These are phyloP conservation scores for Vanilla planifolia DNA, from an alignment of 106 monocot genomes.

Conservation along the genomic window DNA sequence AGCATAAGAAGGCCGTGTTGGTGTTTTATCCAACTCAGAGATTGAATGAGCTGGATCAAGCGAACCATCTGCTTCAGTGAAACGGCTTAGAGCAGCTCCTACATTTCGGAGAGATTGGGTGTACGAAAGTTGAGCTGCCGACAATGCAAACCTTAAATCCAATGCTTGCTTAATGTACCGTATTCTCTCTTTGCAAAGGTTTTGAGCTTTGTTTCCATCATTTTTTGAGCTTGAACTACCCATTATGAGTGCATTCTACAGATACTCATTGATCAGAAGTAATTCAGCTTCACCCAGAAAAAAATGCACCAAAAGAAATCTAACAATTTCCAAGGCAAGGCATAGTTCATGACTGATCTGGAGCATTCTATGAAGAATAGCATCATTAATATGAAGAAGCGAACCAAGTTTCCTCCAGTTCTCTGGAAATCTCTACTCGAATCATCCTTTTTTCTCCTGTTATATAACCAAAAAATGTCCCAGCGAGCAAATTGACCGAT, in stretches of 20 bases:
- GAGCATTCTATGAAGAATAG: not conserved
- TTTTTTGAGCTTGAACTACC: slow-evolving; percentile 53
- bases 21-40: slow-evolving; percentile 47
- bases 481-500: too few relatives aligned
- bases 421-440: too few relatives aligned
- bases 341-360: not conserved
- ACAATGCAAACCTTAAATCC: slow-evolving; percentile 69
- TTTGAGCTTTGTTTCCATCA: slow-evolving; percentile 36
- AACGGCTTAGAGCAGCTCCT: slow-evolving; percentile 53
- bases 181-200: slow-evolving; percentile 64
- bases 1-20: slow-evolving; percentile 60
- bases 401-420: not conserved
- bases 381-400: too few relatives aligned
- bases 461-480: too few relatives aligned
- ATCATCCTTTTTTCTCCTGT: too few relatives aligned
- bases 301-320: not conserved
- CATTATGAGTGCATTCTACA: slow-evolving; percentile 26
- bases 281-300: not conserved
- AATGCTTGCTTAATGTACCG: slow-evolving; percentile 56
- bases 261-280: not conserved
- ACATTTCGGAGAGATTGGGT: slow-evolving; percentile 62
- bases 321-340: not conserved
- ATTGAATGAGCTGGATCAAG: slow-evolving; percentile 36
- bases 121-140: slow-evolving; percentile 77
- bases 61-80: slow-evolving; percentile 47